Base-by-base conservation (phyloP, 129 eudicot genomes). In the Saposhnikovia divaricata region DNA sequence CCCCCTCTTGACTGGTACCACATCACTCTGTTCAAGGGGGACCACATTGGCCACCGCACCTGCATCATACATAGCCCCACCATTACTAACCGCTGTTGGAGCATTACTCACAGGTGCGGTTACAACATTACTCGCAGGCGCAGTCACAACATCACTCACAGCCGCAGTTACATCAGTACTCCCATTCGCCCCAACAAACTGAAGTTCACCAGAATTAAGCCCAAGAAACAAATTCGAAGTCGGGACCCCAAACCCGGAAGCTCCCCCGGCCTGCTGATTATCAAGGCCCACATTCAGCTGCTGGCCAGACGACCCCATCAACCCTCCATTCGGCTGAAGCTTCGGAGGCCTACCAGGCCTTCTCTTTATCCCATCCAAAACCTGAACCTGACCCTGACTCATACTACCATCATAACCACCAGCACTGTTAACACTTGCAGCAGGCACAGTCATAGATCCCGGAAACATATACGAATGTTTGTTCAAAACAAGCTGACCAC, bases 401-500 rank as follows among this genome's bases (percentile, higher is more conserved):
- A 31, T 9, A 27, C 73, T 9, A 27, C 73, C 9, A 63, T 38
- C 1, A 69, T 66, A 2, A 19, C 76, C 43, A 40, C 66, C 28
- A 70, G 15, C 40, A 8, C 45, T 39, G 25, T 43, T 61, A 37
- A 57, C 63, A 76, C 55, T 77, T 6, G 80, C 72, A 69, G 85
- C 27, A 47, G 74, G 21, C 42, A 85, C 77, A 51, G 86, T 72
- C 71, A 18, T 72, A 86, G 95, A 85, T 83, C 90, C n/a, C 75
- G 93, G 87, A 23, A 94, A 85, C 85, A 76, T 83, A 79, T 94
- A 94, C 4, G 97, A 91, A 76, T 91, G 90, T 75, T 94, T 94
- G 51, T 84, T 82, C 96, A 94, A 87, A 13, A 90, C 77, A 6
- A 94, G 89, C 15, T 88, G 88, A 68, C 96, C 97, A 59, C n/a